Base-by-base conservation (phyloP, 768 basidiomycete species). In the Termitomyces sp. region DNA sequence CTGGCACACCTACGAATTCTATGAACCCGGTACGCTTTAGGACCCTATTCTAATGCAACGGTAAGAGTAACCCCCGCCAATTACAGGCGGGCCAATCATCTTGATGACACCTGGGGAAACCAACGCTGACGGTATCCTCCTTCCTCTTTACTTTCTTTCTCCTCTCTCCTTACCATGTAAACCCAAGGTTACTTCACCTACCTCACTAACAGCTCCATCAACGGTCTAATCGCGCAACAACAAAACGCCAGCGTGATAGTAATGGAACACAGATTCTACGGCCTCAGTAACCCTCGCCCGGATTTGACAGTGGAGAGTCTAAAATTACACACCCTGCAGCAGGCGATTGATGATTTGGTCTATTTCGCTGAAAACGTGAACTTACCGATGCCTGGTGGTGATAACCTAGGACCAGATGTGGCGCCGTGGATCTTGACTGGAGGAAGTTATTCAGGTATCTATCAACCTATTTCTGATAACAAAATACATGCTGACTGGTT, bases 241-340 rank as follows among this genome's bases (percentile, higher is more conserved):
- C 75, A 86, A 58, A 79, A 79, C 36, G 88, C 83, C 16, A 81
- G 81, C 14, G 77, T 80, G 2, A 72, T 89, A 60, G 68, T 89
- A 28, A 59, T 88, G 28, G 88, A 90, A 63, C 88, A 90, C 65
- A 78, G 88, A 10, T 91, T 85, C 75, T 90, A 83, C 61, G 88
- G 88, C 11, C 67, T 80, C 20, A 90, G 87, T 56, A 90, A 88
- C 64, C 88, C 88, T 1, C 78, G 76, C 50, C 72, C 78, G 24
- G 76, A 89, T 66, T 76, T 90, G 22, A 79, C 74, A 26, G 79
- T 78, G 38, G 69, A 78, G 62, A 87, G 83, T 65, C 69, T 90
- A 44, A 68, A 72, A 47, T 60, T 81, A 8, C 84, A 84, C 67
- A 89, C 86, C 0, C 78, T 90, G 44, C 84, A 87, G 64, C 88